Percentiles rank a stretch among this genome's conserved stretches.
phyloP scores from a whole-genome alignment of 2,329 filamentous ascomycete species.

The Aspergillus fumigatus region DNA sequence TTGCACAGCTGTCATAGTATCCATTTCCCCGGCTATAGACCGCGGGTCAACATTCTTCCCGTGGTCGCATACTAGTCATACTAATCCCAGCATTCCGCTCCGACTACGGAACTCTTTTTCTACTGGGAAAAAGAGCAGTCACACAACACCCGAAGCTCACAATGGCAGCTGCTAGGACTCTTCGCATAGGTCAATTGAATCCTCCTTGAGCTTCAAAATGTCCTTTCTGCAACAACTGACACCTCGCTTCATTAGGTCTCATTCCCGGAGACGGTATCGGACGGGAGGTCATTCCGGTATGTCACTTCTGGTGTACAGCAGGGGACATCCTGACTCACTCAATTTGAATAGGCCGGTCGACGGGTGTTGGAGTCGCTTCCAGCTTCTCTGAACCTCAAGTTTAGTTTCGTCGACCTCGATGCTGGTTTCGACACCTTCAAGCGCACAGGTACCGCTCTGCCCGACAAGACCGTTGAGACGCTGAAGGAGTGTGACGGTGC shows the following conservation, averaged over 20 bases:
- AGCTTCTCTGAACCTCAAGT: conserved; percentile 82
- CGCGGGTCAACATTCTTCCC: conserved; percentile 16
- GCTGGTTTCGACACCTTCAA: conserved; percentile 94
- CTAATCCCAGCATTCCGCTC: conserved; percentile 20
- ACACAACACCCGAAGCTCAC: conserved; percentile 13
- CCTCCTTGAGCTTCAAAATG: background rate
- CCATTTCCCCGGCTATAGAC: background rate
- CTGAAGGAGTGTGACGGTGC: conserved; percentile 92
- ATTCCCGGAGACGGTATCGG: conserved; percentile 98
- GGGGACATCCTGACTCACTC: conserved; percentile 10
- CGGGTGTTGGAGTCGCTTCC: conserved; percentile 90
- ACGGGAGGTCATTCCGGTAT: conserved; percentile 88
- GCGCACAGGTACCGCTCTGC: conserved; percentile 79
- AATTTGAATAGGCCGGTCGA: conserved; percentile 59
- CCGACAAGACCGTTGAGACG: conserved; percentile 84
- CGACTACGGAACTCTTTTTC: conserved; percentile 21
- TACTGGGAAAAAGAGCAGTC: background rate
- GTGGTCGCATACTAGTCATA: conserved; percentile 2
- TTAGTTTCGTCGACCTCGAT: conserved; percentile 88
- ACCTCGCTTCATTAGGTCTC: conserved; percentile 57
- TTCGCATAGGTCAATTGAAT: conserved; percentile 59
- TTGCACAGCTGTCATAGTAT: background rate
- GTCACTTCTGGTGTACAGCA: conserved; percentile 10
- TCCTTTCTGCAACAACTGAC: conserved; percentile 9
- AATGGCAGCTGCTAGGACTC: conserved; percentile 54